phyloP scores from a whole-genome alignment of 2,329 filamentous ascomycete genomes.

The Xylariaceae sp. region DNA sequence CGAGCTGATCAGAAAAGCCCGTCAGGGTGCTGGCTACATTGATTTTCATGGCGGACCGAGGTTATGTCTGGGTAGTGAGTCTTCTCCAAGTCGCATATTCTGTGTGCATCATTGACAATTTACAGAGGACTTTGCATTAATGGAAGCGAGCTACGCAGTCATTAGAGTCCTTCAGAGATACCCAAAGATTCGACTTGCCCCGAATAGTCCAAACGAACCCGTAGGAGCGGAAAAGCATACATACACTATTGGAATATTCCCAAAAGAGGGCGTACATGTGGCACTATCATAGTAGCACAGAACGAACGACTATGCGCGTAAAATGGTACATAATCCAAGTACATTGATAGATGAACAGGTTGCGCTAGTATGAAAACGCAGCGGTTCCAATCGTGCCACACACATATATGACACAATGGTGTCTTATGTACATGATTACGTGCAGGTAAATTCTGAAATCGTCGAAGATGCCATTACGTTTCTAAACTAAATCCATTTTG shows the following conservation, averaged over 20 bases:
- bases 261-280: slow-evolving; percentile 6
- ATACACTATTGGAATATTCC: slow-evolving; percentile 18
- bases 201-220: slow-evolving; percentile 16
- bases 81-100: not conserved
- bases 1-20: slow-evolving; percentile 5
- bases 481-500: too few relatives aligned
- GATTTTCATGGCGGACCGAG: slow-evolving; percentile 19
- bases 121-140: slow-evolving; percentile 25
- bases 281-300: not conserved
- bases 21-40: slow-evolving; percentile 11
- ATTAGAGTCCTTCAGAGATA: slow-evolving; percentile 22
- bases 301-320: too few relatives aligned
- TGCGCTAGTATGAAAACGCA: too few relatives aligned
- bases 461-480: too few relatives aligned
- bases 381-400: too few relatives aligned
- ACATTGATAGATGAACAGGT: too few relatives aligned
- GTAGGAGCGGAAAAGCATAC: slow-evolving; percentile 24
- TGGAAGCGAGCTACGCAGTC: slow-evolving; percentile 23
- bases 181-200: slow-evolving; percentile 20
- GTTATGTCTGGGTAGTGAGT: slow-evolving; percentile 19
- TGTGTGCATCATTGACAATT: slow-evolving; percentile 7
- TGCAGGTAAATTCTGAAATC: too few relatives aligned
- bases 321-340: too few relatives aligned
- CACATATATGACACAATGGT: too few relatives aligned
- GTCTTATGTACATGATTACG: too few relatives aligned